Percentiles rank a stretch among this genome's conserved stretches.
phyloP scores from a whole-genome alignment of 768 basidiomycete species.

The Tubosaeta sp. region DNA sequence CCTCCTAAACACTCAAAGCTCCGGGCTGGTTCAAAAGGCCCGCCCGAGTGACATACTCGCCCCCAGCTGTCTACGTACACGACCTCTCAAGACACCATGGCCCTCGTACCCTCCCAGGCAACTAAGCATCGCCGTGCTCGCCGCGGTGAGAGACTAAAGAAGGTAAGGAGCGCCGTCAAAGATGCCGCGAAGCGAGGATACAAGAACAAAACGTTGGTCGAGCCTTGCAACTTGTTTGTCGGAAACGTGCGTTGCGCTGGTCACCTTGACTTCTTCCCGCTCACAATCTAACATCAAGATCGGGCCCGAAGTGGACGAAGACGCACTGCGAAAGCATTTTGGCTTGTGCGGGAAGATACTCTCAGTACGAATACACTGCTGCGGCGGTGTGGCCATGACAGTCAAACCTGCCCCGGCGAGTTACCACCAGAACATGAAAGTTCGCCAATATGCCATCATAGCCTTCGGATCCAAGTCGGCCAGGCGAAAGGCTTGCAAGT shows the following conservation, averaged over 20 bases:
- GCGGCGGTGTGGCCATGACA: slow-evolving; percentile 30
- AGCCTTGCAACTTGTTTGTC: slow-evolving; percentile 43
- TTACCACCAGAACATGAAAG: slow-evolving; percentile 34
- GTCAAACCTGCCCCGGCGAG: slow-evolving; percentile 19
- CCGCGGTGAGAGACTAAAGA: slow-evolving; percentile 9
- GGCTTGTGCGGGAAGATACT: slow-evolving; percentile 21
- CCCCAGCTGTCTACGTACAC: slow-evolving; percentile 1
- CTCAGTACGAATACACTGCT: slow-evolving; percentile 26
- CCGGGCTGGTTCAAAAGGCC: slow-evolving; percentile 16
- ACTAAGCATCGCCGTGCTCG: slow-evolving; percentile 10
- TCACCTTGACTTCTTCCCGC: not conserved
- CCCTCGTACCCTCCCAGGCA: not conserved
- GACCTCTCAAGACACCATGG: slow-evolving; percentile 10
- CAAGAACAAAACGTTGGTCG: slow-evolving; percentile 6
- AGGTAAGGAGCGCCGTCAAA: slow-evolving; percentile 13
- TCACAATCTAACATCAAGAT: slow-evolving; percentile 24
- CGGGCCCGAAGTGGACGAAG: slow-evolving; percentile 28
- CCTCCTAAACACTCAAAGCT: slow-evolving; percentile 15
- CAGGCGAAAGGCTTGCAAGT: slow-evolving; percentile 38
- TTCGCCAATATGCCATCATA: slow-evolving; percentile 50
- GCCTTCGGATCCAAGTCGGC: slow-evolving; percentile 37
- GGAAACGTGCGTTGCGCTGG: slow-evolving; percentile 51
- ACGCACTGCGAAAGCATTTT: slow-evolving; percentile 20
- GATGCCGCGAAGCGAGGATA: slow-evolving; percentile 16
- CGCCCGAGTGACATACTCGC: not conserved